Evolutionary conservation across 2,329 filamentous ascomycete species (phyloP).

Genomic region (Diaporthe aspalathi): DNA sequence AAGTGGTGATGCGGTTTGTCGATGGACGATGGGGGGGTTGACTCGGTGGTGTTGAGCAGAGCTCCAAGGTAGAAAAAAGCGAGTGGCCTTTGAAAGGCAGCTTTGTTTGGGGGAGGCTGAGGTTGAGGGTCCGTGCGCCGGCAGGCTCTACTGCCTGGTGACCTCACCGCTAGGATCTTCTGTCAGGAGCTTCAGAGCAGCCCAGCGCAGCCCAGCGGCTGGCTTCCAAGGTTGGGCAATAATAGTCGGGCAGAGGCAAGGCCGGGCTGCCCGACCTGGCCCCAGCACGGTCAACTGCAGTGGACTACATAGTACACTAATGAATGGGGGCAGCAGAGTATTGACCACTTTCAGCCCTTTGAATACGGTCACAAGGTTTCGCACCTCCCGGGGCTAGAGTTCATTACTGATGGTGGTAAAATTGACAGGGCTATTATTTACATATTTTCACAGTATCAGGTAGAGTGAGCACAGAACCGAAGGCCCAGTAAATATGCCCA

Average conservation of each 20-base stretch:
- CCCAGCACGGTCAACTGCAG: neutral
- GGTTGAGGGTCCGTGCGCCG: conserved; percentile 12
- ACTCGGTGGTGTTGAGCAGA: conserved; percentile 10
- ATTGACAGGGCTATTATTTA: too few species aligned
- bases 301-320: too few species aligned
- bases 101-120: conserved; percentile 23
- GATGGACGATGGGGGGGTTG: conserved; percentile 27
- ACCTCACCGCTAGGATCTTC: conserved; percentile 32
- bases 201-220: too few species aligned
- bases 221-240: neutral
- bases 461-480: conserved; percentile 74
- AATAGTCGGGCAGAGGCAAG: neutral
- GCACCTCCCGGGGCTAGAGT: neutral
- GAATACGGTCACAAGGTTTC: neutral
- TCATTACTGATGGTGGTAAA: too few species aligned
- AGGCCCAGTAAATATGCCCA: conserved; percentile 81
- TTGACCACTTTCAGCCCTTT: neutral
- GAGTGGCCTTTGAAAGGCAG: conserved; percentile 25
- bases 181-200: too few species aligned
- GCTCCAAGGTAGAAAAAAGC: conserved; percentile 29
- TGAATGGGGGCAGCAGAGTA: neutral
- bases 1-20: conserved; percentile 33
- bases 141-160: conserved; percentile 10
- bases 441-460: conserved; percentile 59
- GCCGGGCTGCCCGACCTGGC: conserved; percentile 13